Evolutionary conservation across 2,329 filamentous ascomycete genomes (phyloP).

Genomic region (Rhinocladiella similis): DNA sequence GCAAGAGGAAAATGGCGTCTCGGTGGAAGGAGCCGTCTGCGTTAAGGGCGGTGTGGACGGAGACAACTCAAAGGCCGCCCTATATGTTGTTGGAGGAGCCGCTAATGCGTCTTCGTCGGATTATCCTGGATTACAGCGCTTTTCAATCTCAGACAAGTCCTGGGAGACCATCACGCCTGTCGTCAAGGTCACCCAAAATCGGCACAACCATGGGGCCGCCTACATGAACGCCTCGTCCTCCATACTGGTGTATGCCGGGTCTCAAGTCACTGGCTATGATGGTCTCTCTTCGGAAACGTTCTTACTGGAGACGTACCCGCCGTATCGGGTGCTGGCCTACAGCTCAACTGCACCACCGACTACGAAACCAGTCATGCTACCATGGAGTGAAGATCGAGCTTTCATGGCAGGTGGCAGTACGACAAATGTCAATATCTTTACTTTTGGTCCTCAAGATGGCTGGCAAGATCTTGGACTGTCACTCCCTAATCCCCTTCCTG

Average conservation of each 20-base stretch:
- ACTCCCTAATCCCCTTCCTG: constrained; percentile 61
- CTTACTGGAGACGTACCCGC: constrained; percentile 64
- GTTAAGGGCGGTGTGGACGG: constrained; percentile 65
- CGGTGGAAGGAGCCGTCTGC: constrained; percentile 75
- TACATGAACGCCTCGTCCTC: constrained; percentile 70
- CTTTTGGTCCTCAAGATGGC: constrained; percentile 63
- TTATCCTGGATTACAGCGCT: constrained; percentile 76
- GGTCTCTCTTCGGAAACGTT: constrained; percentile 72
- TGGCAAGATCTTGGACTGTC: constrained; percentile 70
- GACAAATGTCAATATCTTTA: constrained; percentile 67
- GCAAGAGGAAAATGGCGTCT: constrained; percentile 62
- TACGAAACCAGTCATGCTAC: constrained; percentile 68
- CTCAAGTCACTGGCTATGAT: constrained; percentile 57
- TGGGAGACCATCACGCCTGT: constrained; percentile 60
- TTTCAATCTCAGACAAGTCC: constrained; percentile 55
- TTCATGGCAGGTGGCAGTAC: constrained; percentile 72
- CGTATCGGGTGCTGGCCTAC: constrained; percentile 63
- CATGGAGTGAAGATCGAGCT: constrained; percentile 70
- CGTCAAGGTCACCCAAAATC: constrained; percentile 62
- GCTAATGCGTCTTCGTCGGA: constrained; percentile 51
- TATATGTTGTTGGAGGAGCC: constrained; percentile 79
- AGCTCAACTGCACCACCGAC: constrained; percentile 62
- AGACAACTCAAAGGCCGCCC: constrained; percentile 59
- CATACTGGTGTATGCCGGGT: constrained; percentile 80
- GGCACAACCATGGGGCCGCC: constrained; percentile 69